phyloP scores from a whole-genome alignment of 2,329 filamentous ascomycete genomes.

The Thelonectria blattea region DNA sequence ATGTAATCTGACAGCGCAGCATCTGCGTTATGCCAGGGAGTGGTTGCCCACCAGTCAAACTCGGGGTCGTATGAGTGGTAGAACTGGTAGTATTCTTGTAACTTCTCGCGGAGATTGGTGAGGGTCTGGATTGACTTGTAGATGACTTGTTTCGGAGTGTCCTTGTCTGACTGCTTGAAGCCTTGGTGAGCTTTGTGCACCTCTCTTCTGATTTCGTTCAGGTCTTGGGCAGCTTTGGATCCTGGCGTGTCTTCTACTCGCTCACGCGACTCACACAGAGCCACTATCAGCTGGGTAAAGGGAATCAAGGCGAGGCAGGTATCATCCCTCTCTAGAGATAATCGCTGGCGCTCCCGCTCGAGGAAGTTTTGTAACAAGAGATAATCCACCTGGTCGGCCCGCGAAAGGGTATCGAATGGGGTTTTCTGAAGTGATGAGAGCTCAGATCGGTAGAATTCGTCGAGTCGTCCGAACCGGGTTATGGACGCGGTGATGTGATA shows the following conservation, averaged over 20 bases:
- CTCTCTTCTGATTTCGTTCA: slow-evolving; percentile 45
- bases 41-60: slow-evolving; percentile 62
- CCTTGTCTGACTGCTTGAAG: slow-evolving; percentile 41
- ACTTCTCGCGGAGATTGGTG: slow-evolving; percentile 45
- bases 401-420: slow-evolving; percentile 40
- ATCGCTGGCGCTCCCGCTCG: slow-evolving; percentile 41
- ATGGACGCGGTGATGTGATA: slow-evolving; percentile 56
- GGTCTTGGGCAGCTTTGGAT: slow-evolving; percentile 48
- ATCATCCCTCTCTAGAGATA: slow-evolving; percentile 48
- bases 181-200: slow-evolving; percentile 43
- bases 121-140: slow-evolving; percentile 54
- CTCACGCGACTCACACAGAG: slow-evolving; percentile 56
- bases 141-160: slow-evolving; percentile 48
- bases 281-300: slow-evolving; percentile 49
- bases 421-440: slow-evolving; percentile 39
- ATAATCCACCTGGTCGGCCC: slow-evolving; percentile 56
- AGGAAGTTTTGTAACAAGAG: slow-evolving; percentile 57
- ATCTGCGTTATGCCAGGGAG: slow-evolving; percentile 51
- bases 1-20: slow-evolving; percentile 45
- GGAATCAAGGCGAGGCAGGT: slow-evolving; percentile 50
- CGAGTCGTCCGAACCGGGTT: slow-evolving; percentile 46
- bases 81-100: slow-evolving; percentile 57
- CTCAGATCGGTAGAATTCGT: slow-evolving; percentile 50
- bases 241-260: slow-evolving; percentile 51
- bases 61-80: slow-evolving; percentile 61